Evolutionary conservation across 768 basidiomycete species (phyloP).

Genomic region (Cystobasidium ongulense): DNA sequence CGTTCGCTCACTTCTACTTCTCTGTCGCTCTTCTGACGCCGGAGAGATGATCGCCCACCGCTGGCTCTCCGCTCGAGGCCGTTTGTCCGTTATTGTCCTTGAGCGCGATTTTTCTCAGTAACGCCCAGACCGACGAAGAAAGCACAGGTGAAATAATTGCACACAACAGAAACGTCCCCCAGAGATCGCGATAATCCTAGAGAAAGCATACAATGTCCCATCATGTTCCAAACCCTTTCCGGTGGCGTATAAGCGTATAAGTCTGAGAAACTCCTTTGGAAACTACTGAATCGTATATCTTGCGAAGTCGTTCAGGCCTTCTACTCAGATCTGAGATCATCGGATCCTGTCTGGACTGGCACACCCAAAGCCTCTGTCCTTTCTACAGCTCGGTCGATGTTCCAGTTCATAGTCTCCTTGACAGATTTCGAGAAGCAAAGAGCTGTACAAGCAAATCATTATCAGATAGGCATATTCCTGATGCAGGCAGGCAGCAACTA

Average conservation of each 20-base stretch:
- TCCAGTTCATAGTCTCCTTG: constrained; percentile 16
- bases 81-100: not conserved
- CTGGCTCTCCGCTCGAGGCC: too few relatives aligned
- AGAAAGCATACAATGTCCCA: not conserved
- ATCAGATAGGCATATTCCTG: not conserved
- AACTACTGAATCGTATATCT: not conserved
- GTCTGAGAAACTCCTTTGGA: too few relatives aligned
- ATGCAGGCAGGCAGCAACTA: not conserved
- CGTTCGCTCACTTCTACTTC: not conserved
- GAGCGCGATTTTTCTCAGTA: not conserved
- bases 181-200: too few relatives aligned
- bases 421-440: not conserved
- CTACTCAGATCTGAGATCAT: not conserved
- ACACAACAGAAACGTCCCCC: not conserved
- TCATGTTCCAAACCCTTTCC: too few relatives aligned
- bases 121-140: not conserved
- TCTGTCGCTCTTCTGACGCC: too few relatives aligned
- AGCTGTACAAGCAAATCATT: not conserved
- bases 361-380: not conserved
- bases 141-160: too few relatives aligned
- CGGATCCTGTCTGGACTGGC: not conserved
- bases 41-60: too few relatives aligned
- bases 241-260: too few relatives aligned
- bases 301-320: not conserved
- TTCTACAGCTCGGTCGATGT: constrained; percentile 1